phyloP scores from a whole-genome alignment of 768 basidiomycete species.

The Russula ochroleuca region DNA sequence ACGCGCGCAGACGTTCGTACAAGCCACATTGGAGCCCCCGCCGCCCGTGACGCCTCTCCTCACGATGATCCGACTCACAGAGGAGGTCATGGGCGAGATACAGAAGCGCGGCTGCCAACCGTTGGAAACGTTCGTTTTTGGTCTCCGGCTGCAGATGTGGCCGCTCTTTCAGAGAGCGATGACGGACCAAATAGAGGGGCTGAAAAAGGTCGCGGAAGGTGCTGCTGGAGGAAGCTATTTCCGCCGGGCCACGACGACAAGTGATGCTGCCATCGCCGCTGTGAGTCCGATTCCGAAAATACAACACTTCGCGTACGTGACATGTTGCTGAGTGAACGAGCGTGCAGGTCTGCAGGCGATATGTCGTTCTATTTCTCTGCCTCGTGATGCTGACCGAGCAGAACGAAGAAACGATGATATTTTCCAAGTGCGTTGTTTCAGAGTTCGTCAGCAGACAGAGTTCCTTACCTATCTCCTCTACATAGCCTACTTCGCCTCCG shows the following conservation, averaged over 20 bases:
- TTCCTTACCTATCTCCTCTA: not conserved
- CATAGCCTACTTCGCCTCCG: constrained; percentile 77
- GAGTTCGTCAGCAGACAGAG: not conserved
- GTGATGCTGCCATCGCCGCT: constrained; percentile 59
- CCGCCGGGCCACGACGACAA: constrained; percentile 56
- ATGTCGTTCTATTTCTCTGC: constrained; percentile 75
- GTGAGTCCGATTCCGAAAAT: constrained; percentile 48
- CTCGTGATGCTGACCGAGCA: constrained; percentile 77
- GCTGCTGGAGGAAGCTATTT: constrained; percentile 56
- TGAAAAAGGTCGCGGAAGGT: constrained; percentile 81
- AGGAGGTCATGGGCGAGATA: constrained; percentile 69
- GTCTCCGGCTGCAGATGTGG: constrained; percentile 83
- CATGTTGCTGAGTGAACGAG: constrained; percentile 25
- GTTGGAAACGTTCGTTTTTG: constrained; percentile 76
- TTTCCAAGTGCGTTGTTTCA: constrained; percentile 69
- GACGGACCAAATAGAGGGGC: constrained; percentile 73
- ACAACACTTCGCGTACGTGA: constrained; percentile 9
- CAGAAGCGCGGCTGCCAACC: constrained; percentile 76
- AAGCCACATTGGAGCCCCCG: constrained; percentile 61
- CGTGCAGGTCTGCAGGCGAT: constrained; percentile 64
- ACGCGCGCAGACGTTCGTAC: constrained; percentile 56
- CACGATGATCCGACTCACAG: constrained; percentile 88
- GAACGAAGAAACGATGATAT: constrained; percentile 94
- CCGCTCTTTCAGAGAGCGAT: constrained; percentile 89
- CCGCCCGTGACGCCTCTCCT: constrained; percentile 76